Percentiles rank a stretch among this genome's conserved stretches.
These are phyloP conservation scores for Hyparrhenia diplandra DNA, from an alignment of 176 grass and related monocot species.

Conservation along the genomic window DNA sequence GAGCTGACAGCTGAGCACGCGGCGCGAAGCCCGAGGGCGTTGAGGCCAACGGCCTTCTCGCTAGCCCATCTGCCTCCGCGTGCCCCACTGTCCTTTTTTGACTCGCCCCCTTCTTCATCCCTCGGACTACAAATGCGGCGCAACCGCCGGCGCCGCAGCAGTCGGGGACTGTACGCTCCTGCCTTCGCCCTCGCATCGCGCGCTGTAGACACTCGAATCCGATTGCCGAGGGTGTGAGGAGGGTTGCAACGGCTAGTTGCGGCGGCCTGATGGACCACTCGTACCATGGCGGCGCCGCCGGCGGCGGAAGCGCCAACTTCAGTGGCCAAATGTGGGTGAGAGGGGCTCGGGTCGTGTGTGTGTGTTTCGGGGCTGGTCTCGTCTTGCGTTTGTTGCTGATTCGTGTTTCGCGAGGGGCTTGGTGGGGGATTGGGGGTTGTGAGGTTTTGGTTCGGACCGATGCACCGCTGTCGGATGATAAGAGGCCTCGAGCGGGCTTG, in stretches of 20 bases:
- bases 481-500: background rate
- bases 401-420: background rate
- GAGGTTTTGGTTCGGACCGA: background rate
- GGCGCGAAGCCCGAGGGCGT: conserved; percentile 8
- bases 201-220: background rate
- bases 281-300: background rate
- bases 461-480: background rate
- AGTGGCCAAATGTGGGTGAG: conserved; percentile 34
- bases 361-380: background rate
- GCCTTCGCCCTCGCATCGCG: conserved; percentile 1
- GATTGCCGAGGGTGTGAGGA: background rate
- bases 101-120: background rate
- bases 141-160: background rate
- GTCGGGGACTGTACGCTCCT: background rate
- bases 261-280: background rate
- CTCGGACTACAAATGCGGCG: conserved; percentile 52
- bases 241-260: conserved; percentile 48
- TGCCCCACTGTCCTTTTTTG: background rate
- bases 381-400: background rate
- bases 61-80: background rate
- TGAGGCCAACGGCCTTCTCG: conserved; percentile 5
- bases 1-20: background rate
- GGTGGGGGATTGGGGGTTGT: background rate
- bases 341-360: background rate
- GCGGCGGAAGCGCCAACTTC: background rate